phyloP scores from a whole-genome alignment of 352 stramenopile genomes.

The Nothophytophthora sp. region DNA sequence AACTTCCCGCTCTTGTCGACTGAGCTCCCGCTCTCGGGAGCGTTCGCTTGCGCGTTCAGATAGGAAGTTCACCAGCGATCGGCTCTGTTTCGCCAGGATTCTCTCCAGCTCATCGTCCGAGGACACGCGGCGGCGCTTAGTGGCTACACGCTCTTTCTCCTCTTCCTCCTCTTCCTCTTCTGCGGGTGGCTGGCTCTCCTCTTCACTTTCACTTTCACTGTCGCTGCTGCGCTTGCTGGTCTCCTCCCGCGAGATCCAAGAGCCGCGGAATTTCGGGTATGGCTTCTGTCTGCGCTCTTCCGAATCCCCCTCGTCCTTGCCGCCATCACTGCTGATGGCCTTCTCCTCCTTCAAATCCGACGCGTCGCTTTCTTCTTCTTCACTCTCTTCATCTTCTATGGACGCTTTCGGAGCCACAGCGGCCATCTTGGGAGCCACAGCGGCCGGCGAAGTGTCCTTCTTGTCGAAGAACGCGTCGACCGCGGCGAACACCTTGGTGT shows the following conservation, averaged over 20 bases:
- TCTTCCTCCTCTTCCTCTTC: background rate
- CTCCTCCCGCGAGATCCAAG: too few relatives aligned
- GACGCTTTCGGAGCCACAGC: too few relatives aligned
- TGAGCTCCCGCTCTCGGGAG: conserved; percentile 9
- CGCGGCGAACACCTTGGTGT: conserved; percentile 7
- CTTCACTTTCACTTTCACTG: too few relatives aligned
- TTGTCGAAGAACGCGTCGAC: conserved; percentile 8
- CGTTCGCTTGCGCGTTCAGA: conserved; percentile 14
- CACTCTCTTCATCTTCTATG: background rate
- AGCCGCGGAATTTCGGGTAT: too few relatives aligned
- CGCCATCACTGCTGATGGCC: conserved; percentile 7
- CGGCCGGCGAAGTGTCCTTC: too few relatives aligned
- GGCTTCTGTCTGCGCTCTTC: conserved; percentile 10
- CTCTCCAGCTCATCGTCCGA: conserved; percentile 2
- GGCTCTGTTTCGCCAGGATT: conserved; percentile 15
- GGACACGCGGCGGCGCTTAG: conserved; percentile 10
- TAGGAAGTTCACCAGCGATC: conserved; percentile 10
- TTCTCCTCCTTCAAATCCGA: background rate
- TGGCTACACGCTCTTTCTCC: too few relatives aligned
- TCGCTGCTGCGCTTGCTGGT: too few relatives aligned
- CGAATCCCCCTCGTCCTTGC: conserved; percentile 6
- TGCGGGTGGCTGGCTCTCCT: conserved; percentile 11
- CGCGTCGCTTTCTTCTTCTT: conserved; percentile 5
- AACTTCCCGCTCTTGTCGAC: conserved; percentile 14
- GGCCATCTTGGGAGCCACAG: too few relatives aligned